These are phyloP conservation scores for Ophiostoma sp. DNA, from an alignment of 2,329 filamentous ascomycete genomes.

Conservation along the genomic window DNA sequence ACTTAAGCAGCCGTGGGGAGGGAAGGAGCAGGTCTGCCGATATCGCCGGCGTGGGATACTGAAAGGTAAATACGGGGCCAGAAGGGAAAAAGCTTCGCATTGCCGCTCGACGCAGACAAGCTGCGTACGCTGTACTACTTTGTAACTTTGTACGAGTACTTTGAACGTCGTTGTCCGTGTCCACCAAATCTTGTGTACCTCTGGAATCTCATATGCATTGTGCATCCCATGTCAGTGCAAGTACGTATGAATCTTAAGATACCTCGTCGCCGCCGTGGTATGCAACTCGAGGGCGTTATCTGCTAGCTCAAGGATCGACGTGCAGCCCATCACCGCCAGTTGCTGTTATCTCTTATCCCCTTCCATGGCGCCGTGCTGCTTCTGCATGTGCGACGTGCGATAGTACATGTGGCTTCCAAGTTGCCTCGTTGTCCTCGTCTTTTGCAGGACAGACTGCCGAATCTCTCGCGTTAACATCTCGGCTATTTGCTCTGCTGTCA, in stretches of 20 bases:
- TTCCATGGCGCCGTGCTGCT: neutral
- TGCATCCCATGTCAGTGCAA: neutral
- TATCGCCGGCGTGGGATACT: neutral
- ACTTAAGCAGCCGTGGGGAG: slow-evolving; percentile 1
- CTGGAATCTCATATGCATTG: neutral
- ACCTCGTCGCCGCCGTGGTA: neutral
- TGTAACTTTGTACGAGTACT: neutral
- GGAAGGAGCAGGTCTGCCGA: slow-evolving; percentile 2
- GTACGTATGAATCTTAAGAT: neutral
- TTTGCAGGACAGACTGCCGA: neutral
- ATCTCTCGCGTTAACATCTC: neutral
- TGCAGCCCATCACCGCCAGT: slow-evolving; percentile 5
- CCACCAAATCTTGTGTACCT: neutral
- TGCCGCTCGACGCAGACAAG: neutral
- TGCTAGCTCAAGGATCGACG: neutral
- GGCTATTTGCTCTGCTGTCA: neutral
- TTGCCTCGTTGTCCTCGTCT: neutral
- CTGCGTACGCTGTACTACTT: neutral
- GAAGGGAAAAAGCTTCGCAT: slow-evolving; percentile 1
- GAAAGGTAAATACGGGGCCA: neutral
- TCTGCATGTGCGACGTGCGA: neutral
- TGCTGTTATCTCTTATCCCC: neutral
- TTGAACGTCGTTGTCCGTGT: too few relatives aligned
- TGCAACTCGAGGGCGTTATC: neutral
- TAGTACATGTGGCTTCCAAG: neutral